Evolutionary conservation across 768 basidiomycete genomes (phyloP), one percentile per base, ranked within the genome.

Genomic region (Astraeus odoratus): DNA sequence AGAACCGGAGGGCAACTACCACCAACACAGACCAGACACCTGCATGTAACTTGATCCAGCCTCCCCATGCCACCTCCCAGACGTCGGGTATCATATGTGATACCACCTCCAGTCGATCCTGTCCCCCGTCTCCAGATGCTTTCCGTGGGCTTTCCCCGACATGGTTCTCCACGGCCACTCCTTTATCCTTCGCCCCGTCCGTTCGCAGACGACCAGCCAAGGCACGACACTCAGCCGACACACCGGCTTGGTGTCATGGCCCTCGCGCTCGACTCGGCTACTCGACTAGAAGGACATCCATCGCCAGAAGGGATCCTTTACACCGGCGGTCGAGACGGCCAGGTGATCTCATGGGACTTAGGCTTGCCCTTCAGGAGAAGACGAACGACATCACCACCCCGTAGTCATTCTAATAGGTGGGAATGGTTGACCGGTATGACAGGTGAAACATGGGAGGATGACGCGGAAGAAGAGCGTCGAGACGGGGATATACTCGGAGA

Each of bases 341-440:
- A 91, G 34, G 72, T 95, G 37, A 81, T 93, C 30, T 79, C 84
- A 8, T 94, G 91, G 88, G 93, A 96, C 57, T 71, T 94, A 20
- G 78, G 74, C 4, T 68, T 91, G 8, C 67, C 77, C 8, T 80
- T 83, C 74, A 66, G 64, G 43, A 55, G 56, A 29, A 60, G 80
- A 60, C 61, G 77, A 67, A 46, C 24, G 5, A 15, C 46, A 18
- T 31, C 48, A 34, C 53, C 39, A 8, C 54, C 56, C 31, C 59
- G 60, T 9, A 49, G 42, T 48, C 60, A 57, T 44, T 49, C 50
- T 30, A 70, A 70, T 30, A 67, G 76, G 35, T 90, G 93, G 81
- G 92, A 93, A 62, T 67, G 80, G 7, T 69, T 93, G 59, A 94
- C 90, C 0, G 90, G 89, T 22, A 91, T 88, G 86, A 78, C 67